phyloP scores from a whole-genome alignment of 169 alveolate genomes.

The Cryptosporidium tyzzeri region DNA sequence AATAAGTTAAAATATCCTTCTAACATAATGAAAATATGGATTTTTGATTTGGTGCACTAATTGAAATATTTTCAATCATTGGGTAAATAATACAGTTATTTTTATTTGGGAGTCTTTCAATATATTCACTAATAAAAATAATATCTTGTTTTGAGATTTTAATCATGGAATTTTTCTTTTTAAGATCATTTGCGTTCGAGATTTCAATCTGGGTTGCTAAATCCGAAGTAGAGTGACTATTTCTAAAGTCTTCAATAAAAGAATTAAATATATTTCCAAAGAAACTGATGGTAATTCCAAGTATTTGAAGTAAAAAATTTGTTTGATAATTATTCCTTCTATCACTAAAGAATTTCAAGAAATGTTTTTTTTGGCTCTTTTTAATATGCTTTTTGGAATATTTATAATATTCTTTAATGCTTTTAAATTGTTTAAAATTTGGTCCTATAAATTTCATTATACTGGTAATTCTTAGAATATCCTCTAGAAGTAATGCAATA shows the following conservation, averaged over 20 bases:
- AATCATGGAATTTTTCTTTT: background rate
- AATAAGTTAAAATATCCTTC: background rate
- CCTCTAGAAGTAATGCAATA: conserved; percentile 26
- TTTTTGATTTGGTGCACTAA: background rate
- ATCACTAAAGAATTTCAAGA: conserved; percentile 27
- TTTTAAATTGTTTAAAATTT: background rate
- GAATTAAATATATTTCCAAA: conserved; percentile 52
- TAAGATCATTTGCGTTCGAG: background rate
- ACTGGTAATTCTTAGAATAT: conserved; percentile 51
- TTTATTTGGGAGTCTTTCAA: conserved; percentile 23
- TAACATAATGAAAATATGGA: conserved; percentile 43
- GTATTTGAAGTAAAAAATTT: conserved; percentile 40
- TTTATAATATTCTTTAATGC: conserved; percentile 40
- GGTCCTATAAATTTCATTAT: conserved; percentile 49
- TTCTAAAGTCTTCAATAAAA: conserved; percentile 11
- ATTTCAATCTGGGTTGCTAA: conserved; percentile 40
- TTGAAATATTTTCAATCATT: background rate
- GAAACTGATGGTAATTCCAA: conserved; percentile 29
- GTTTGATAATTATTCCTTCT: conserved; percentile 49
- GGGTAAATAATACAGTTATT: conserved; percentile 46
- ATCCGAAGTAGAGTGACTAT: background rate
- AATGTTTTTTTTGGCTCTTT: background rate
- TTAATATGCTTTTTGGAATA: conserved; percentile 1
- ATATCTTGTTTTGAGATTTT: conserved; percentile 50
- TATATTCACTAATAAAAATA: conserved; percentile 45